Base-by-base conservation (phyloP, 1,139 yeast genomes). In the Pichia sp. region DNA sequence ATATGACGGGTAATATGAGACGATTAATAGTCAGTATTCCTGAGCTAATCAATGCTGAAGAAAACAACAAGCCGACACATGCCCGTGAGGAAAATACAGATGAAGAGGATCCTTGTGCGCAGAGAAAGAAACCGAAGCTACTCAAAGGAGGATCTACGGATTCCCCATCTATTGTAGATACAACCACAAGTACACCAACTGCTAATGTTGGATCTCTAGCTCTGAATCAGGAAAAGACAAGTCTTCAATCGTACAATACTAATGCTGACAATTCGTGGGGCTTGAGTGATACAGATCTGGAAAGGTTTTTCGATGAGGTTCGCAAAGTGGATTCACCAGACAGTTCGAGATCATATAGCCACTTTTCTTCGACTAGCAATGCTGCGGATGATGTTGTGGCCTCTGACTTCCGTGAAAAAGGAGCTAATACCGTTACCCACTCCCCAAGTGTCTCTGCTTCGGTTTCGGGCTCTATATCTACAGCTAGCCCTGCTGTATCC, bases 231-330 rank as follows among this genome's bases (percentile, higher is more conserved):
- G 49, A 40, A 6, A 34, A 16, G n/a, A 13, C 10, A 3, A 23
- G 7, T 8, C 41, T 41, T 2, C 49, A 45, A 6, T 31, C 6
- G 15, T 23, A 8, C 41, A 43, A 45, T 8, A 40, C 30, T 36
- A 15, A 19, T 19, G 13, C 46, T 10, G 49, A 48, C 4, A 40
- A 38, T 10, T 4, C 45, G 1, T 54, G 54, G 55, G 47, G 11
- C 23, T 16, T 52, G 2, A 64, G 65, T 47, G 71, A 67, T 44
- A 60, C 66, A 36, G 78, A 76, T 51, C 61, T 79, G 53, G 75
- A 74, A 40, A 63, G 67, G 5, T 80, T 80, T 62, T 78, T 80
- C 63, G 70, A 70, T 49, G 79, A 78, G 57, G 56, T 66, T 42
- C 55, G 62, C 10, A 59, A 54, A 8, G 54, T 56, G 4, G 59